A percentile compares a stretch with the other conserved stretches of the same genome.
Conservation (phyloP, 164 flowering plant species). For the Houttuynia cordata region DNA sequence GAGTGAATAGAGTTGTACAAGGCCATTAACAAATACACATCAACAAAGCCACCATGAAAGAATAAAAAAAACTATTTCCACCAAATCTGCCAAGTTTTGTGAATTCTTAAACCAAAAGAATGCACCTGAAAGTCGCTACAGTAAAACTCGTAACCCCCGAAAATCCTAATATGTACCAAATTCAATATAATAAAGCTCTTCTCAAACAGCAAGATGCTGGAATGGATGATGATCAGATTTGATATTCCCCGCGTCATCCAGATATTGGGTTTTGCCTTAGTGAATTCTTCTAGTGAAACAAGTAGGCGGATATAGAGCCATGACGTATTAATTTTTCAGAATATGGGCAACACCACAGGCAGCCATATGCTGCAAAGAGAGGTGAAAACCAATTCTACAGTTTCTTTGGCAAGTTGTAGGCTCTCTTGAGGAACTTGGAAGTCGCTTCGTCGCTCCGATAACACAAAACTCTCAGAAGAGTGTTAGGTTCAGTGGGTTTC, state of each 20-base stretch:
- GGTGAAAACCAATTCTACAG: conserved; percentile 10
- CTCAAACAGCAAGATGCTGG: neutral
- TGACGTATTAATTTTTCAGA: neutral
- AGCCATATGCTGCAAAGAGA: neutral
- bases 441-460: conserved; percentile 60
- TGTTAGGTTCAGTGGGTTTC: conserved; percentile 64
- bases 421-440: conserved; percentile 65
- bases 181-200: neutral
- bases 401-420: conserved; percentile 63
- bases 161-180: neutral
- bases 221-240: neutral
- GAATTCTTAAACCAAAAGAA: neutral
- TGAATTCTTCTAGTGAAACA: neutral
- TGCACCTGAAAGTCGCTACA: neutral
- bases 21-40: too few species aligned
- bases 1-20: too few species aligned
- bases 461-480: conserved; percentile 63
- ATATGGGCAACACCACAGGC: neutral
- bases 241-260: neutral
- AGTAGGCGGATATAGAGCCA: neutral
- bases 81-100: too few species aligned
- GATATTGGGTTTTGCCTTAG: neutral
- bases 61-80: too few species aligned
- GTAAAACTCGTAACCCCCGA: neutral
- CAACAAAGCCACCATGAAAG: too few species aligned